Evolutionary conservation across 2,329 filamentous ascomycete species (phyloP).

Genomic region (Botrytis medusae): DNA sequence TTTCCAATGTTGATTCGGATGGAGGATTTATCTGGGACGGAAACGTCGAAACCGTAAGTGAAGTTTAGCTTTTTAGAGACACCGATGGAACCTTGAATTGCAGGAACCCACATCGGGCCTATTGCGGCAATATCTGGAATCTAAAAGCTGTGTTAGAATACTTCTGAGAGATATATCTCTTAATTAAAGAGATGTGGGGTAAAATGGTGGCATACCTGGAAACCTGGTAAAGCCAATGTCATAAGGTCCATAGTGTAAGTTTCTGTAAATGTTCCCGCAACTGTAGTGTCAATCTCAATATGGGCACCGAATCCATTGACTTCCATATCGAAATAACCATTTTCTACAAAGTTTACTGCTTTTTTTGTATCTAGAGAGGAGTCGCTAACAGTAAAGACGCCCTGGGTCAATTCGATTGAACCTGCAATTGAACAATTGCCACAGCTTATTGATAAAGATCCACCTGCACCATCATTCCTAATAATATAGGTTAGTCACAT

Average conservation of each 20-base stretch:
- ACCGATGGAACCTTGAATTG: not conserved
- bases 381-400: slow-evolving; percentile 7
- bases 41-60: slow-evolving; percentile 16
- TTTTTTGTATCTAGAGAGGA: not conserved
- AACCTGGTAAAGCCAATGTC: slow-evolving; percentile 6
- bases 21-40: not conserved
- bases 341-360: slow-evolving; percentile 14
- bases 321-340: slow-evolving; percentile 12
- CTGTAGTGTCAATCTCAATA: slow-evolving; percentile 15
- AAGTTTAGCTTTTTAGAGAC: not conserved
- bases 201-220: not conserved
- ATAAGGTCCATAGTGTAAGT: not conserved
- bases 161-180: not conserved
- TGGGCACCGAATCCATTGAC: slow-evolving; percentile 17
- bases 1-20: slow-evolving; percentile 11
- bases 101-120: slow-evolving; percentile 5
- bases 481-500: not conserved
- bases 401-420: slow-evolving; percentile 6
- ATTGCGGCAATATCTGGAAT: slow-evolving; percentile 9
- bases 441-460: slow-evolving; percentile 10
- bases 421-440: slow-evolving; percentile 14
- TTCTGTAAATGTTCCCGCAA: not conserved
- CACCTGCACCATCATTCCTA: not conserved
- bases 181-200: not conserved
- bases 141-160: not conserved